Evolutionary conservation across 805 yeast genomes (phyloP).

Genomic region (Metschnikowia colocasiae): DNA sequence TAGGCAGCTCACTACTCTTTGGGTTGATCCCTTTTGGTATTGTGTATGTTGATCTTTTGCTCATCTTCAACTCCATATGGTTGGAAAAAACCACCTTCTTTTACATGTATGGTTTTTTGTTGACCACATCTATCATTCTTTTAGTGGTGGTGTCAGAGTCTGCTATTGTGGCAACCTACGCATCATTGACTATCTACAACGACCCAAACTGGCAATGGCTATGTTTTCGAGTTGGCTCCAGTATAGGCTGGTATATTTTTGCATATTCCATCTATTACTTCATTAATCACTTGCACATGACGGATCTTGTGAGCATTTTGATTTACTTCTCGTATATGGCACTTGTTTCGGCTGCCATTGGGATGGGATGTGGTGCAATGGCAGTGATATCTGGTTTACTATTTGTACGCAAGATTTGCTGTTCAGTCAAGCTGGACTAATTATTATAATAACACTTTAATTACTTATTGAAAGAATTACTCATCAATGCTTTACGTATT

Average conservation of each 20-base stretch:
- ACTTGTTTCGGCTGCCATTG: slow-evolving; percentile 57
- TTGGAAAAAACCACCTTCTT: slow-evolving; percentile 73
- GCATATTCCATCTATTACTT: slow-evolving; percentile 67
- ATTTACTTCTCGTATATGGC: slow-evolving; percentile 71
- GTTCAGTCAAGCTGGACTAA: slow-evolving; percentile 55
- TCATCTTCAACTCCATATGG: slow-evolving; percentile 75
- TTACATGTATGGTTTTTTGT: slow-evolving; percentile 75
- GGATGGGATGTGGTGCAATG: slow-evolving; percentile 71
- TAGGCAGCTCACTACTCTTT: slow-evolving; percentile 41
- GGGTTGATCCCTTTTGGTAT: slow-evolving; percentile 79
- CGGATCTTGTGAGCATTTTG: slow-evolving; percentile 63
- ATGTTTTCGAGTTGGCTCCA: slow-evolving; percentile 62
- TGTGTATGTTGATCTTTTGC: slow-evolving; percentile 72
- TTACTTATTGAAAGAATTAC: background rate
- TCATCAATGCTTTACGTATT: background rate
- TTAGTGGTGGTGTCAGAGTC: slow-evolving; percentile 65
- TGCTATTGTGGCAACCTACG: slow-evolving; percentile 64
- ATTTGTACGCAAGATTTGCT: slow-evolving; percentile 61
- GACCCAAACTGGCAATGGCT: slow-evolving; percentile 82
- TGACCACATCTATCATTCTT: slow-evolving; percentile 56
- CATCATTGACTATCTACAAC: slow-evolving; percentile 51
- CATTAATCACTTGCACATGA: slow-evolving; percentile 51
- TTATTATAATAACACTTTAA: background rate
- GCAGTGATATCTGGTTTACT: slow-evolving; percentile 64
- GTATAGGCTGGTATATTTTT: slow-evolving; percentile 69